Percentiles rank a stretch among this genome's conserved stretches.
phyloP scores from a whole-genome alignment of 768 basidiomycete species.

The Podaxis rugospora region DNA sequence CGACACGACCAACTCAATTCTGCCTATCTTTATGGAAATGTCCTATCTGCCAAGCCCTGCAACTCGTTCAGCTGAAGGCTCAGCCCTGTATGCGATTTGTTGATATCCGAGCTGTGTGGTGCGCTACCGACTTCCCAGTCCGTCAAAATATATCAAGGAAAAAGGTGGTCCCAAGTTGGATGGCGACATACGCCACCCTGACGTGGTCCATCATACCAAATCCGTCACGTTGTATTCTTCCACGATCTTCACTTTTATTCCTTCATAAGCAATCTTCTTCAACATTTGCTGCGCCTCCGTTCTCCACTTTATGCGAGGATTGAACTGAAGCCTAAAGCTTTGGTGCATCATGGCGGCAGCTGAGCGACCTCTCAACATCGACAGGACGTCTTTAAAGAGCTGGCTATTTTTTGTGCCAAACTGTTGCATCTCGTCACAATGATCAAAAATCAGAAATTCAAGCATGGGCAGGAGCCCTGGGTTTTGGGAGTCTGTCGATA shows the following conservation, averaged over 20 bases:
- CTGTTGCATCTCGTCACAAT: constrained; percentile 1
- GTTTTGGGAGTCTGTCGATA: not conserved
- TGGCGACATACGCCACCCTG: not conserved
- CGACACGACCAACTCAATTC: not conserved
- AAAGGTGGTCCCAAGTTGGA: not conserved
- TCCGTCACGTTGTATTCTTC: not conserved
- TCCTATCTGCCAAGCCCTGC: not conserved
- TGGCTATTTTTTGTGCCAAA: not conserved
- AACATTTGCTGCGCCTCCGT: not conserved
- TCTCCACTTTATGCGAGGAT: not conserved
- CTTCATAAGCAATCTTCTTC: not conserved
- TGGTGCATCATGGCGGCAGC: not conserved
- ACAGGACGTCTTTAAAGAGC: not conserved
- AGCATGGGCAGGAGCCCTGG: not conserved
- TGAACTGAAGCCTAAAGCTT: not conserved
- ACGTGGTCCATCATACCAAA: not conserved
- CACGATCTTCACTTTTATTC: not conserved
- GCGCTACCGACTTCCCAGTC: not conserved
- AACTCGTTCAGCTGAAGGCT: not conserved
- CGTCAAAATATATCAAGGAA: not conserved
- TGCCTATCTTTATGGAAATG: not conserved
- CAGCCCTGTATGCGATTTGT: not conserved
- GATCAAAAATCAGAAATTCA: not conserved
- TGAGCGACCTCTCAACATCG: not conserved
- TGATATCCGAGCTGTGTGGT: not conserved